phyloP scores from a whole-genome alignment of 139 green algal genomes.

The Picochlorum costavermella region DNA sequence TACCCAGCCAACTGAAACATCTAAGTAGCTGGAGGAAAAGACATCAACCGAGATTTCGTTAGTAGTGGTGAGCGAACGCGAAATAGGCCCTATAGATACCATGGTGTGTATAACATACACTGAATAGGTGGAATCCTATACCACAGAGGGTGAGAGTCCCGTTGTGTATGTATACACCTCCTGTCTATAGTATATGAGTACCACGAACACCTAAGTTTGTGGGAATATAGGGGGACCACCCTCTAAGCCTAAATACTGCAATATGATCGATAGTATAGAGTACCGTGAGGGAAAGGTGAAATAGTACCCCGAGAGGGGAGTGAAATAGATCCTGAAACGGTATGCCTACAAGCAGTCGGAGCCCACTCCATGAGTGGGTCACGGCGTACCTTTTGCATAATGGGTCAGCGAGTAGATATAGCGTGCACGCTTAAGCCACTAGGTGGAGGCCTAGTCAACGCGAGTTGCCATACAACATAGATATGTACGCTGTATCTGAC shows the following conservation, averaged over 20 bases:
- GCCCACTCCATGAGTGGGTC: constrained; percentile 16
- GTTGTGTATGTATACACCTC: constrained; percentile 27
- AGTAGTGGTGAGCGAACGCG: constrained; percentile 61
- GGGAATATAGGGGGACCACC: constrained; percentile 44
- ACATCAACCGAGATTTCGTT: constrained; percentile 58
- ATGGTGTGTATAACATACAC: background rate
- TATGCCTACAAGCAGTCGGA: constrained; percentile 45
- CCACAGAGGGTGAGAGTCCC: constrained; percentile 61
- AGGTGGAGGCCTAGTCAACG: constrained; percentile 47
- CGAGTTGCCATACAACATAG: constrained; percentile 31
- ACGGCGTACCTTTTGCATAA: constrained; percentile 66
- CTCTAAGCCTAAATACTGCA: constrained; percentile 57
- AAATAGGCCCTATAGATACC: constrained; percentile 27
- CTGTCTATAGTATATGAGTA: constrained; percentile 2
- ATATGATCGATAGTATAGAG: constrained; percentile 66
- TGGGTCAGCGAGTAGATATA: constrained; percentile 51
- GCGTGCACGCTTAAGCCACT: constrained; percentile 44
- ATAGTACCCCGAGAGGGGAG: constrained; percentile 43
- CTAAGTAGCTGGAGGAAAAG: constrained; percentile 57
- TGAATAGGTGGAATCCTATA: constrained; percentile 36
- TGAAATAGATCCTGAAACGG: constrained; percentile 48
- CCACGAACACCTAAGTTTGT: constrained; percentile 11
- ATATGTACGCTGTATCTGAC: constrained; percentile 35
- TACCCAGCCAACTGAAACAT: constrained; percentile 65
- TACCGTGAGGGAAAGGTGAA: constrained; percentile 71